Percentiles rank a stretch among this genome's conserved stretches.
These are phyloP conservation scores for Phaeolepiota aurea DNA, from an alignment of 768 basidiomycete species.

Conservation along the genomic window DNA sequence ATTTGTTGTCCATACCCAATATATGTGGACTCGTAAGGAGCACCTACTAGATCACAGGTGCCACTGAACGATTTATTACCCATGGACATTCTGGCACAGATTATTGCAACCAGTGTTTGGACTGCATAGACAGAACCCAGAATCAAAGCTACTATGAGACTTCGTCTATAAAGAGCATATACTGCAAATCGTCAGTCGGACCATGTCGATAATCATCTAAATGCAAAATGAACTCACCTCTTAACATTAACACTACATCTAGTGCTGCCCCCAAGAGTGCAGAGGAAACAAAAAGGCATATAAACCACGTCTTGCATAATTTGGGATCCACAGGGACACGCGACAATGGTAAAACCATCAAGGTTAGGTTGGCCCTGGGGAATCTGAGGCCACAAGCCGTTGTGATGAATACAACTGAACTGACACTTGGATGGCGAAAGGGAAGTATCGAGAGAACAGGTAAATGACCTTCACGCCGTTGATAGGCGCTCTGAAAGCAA, in stretches of 20 bases:
- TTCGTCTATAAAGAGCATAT: background rate
- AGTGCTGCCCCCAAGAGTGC: background rate
- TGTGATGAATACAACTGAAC: background rate
- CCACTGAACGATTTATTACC: background rate
- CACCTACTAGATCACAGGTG: background rate
- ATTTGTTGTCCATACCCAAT: background rate
- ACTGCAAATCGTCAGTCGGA: background rate
- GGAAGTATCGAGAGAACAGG: background rate
- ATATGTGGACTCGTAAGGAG: background rate
- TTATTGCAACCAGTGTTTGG: background rate
- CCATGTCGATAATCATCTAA: background rate
- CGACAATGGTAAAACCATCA: background rate
- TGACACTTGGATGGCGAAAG: background rate
- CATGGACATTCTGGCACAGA: background rate
- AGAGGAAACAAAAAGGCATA: background rate
- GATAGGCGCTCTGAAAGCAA: background rate
- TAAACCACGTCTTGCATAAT: background rate
- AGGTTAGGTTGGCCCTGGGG: background rate
- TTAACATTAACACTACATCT: background rate
- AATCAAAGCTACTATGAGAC: background rate
- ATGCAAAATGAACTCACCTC: background rate
- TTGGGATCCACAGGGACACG: background rate
- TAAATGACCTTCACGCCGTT: background rate
- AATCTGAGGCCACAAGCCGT: background rate
- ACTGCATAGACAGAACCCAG: background rate